Percentiles rank a stretch among this genome's conserved stretches.
phyloP scores from a whole-genome alignment of 2,329 filamentous ascomycete genomes.

The Didymella segeticola region DNA sequence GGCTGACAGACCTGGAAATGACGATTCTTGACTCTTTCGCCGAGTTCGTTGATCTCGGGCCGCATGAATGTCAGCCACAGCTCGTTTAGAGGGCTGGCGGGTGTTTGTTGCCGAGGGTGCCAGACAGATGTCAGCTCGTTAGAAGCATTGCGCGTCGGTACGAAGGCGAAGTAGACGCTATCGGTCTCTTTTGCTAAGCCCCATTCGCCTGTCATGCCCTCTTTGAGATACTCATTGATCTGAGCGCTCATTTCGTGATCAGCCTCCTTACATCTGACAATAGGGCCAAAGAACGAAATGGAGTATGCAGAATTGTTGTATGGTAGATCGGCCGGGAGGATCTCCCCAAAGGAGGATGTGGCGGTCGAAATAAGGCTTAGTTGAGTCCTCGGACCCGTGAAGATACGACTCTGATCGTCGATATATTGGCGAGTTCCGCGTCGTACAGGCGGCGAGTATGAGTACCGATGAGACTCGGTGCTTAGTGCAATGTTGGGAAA shows the following conservation, averaged over 20 bases:
- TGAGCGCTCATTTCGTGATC: neutral
- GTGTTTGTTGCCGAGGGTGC: constrained; percentile 18
- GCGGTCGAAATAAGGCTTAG: constrained; percentile 17
- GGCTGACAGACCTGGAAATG: constrained; percentile 23
- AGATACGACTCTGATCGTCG: constrained; percentile 15
- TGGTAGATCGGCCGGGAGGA: constrained; percentile 12
- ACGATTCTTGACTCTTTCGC: constrained; percentile 11
- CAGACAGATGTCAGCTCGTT: constrained; percentile 12
- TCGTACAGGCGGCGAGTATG: constrained; percentile 18
- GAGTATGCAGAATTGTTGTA: constrained; percentile 17
- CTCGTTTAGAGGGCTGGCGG: neutral
- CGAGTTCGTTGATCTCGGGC: neutral
- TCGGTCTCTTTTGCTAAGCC: constrained; percentile 6
- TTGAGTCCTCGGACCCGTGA: constrained; percentile 20
- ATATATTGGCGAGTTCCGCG: constrained; percentile 11
- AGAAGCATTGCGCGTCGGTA: constrained; percentile 15
- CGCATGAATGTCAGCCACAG: neutral
- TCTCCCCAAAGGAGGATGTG: constrained; percentile 21
- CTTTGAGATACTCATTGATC: neutral
- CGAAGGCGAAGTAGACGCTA: constrained; percentile 21
- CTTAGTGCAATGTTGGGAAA: constrained; percentile 20
- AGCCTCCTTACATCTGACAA: constrained; percentile 17
- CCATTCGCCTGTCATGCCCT: constrained; percentile 9
- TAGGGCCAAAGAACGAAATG: constrained; percentile 16
- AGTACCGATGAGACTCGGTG: no score